A percentile compares a stretch with the other conserved stretches of the same genome.
phyloP scores from a whole-genome alignment of 306 rosid species.

The Corylus avellana region DNA sequence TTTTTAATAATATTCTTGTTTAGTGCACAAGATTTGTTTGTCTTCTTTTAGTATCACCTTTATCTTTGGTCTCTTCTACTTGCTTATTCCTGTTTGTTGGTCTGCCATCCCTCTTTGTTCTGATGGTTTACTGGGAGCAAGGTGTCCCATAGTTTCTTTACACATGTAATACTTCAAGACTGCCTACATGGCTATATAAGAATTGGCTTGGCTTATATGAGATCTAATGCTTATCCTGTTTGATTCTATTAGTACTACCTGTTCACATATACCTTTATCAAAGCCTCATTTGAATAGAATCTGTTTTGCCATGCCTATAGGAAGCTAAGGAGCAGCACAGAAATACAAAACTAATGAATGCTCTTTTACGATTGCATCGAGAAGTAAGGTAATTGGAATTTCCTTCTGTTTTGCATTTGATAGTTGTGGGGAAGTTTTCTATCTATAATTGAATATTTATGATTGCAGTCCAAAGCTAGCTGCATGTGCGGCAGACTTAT shows the following conservation, averaged over 20 bases:
- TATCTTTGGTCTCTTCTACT: background rate
- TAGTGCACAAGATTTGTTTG: background rate
- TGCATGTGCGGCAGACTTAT: conserved; percentile 80
- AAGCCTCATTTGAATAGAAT: conserved; percentile 23
- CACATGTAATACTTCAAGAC: background rate
- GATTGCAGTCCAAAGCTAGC: conserved; percentile 90
- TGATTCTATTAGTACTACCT: conserved; percentile 2
- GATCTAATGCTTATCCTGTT: conserved; percentile 13
- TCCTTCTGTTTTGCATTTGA: conserved; percentile 24
- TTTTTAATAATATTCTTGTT: background rate
- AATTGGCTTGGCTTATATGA: background rate
- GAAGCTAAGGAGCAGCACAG: conserved; percentile 94
- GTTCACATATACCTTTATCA: background rate
- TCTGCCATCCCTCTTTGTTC: background rate
- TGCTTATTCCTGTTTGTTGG: background rate
- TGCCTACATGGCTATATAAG: conserved; percentile 1
- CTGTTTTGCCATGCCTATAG: conserved; percentile 47
- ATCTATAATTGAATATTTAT: conserved; percentile 33
- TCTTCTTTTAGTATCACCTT: background rate
- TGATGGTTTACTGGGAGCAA: background rate
- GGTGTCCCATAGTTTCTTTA: conserved; percentile 11
- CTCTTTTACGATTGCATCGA: conserved; percentile 83
- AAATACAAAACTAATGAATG: conserved; percentile 85
- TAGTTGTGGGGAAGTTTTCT: conserved; percentile 26
- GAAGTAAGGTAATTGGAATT: conserved; percentile 74